These are phyloP conservation scores for Ophiosphaerella herpotricha DNA, from an alignment of 2,329 filamentous ascomycete species.

Conservation along the genomic window DNA sequence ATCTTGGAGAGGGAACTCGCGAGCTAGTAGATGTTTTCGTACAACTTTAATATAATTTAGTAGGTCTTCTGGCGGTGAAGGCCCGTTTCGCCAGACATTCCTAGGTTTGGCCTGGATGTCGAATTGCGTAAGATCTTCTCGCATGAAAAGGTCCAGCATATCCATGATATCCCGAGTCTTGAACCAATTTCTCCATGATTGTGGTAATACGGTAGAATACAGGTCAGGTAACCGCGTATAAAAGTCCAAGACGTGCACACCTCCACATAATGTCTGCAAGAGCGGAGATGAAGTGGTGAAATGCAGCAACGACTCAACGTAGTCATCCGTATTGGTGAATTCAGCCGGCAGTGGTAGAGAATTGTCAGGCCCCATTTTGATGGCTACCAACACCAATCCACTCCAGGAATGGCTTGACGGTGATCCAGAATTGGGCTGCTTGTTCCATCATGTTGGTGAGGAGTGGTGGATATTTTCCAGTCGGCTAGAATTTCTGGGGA, in stretches of 20 bases:
- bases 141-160: constrained; percentile 79
- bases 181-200: constrained; percentile 83
- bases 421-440: background rate
- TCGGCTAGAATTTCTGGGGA: constrained; percentile 16
- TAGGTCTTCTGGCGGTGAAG: constrained; percentile 60
- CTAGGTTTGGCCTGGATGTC: constrained; percentile 4
- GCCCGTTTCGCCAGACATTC: constrained; percentile 49
- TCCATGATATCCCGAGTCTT: constrained; percentile 71
- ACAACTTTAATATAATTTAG: constrained; percentile 74
- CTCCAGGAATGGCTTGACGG: background rate
- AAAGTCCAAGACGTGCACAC: constrained; percentile 97
- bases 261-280: constrained; percentile 89
- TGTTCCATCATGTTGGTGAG: constrained; percentile 13
- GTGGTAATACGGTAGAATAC: constrained; percentile 75
- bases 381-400: background rate
- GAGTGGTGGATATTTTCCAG: constrained; percentile 16
- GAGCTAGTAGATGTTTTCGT: constrained; percentile 68
- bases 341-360: constrained; percentile 71
- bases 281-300: constrained; percentile 76
- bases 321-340: constrained; percentile 74
- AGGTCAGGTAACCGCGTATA: constrained; percentile 84
- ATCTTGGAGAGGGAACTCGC: constrained; percentile 58
- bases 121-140: constrained; percentile 67
- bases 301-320: constrained; percentile 75
- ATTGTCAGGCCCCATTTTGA: constrained; percentile 53